Conservation (phyloP, 2,329 filamentous ascomycete species). For the Aspergillus sojae region DNA sequence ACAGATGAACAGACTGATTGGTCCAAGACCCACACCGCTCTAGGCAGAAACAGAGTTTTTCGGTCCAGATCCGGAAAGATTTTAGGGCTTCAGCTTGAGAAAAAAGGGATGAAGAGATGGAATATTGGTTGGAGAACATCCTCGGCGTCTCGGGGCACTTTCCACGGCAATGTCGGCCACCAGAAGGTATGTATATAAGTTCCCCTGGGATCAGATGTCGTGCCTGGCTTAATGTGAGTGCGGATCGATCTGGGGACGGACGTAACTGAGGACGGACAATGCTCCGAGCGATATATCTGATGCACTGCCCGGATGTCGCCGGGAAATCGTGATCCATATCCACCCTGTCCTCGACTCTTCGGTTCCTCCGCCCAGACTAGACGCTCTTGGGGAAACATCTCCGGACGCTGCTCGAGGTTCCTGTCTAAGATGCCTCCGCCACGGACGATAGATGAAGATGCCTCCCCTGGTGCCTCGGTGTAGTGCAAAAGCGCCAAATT, state of each 20-base stretch:
- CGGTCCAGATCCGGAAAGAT: neutral
- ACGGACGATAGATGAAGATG: neutral
- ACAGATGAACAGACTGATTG: neutral
- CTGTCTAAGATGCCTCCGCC: neutral
- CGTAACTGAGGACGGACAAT: neutral
- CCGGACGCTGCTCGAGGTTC: slow-evolving; percentile 15
- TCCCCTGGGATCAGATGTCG: neutral
- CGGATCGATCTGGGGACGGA: neutral
- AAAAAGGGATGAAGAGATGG: neutral
- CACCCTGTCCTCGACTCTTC: neutral
- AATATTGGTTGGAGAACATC: neutral
- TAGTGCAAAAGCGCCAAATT: neutral
- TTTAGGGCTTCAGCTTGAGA: neutral
- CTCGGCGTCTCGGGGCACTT: neutral
- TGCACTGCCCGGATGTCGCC: neutral
- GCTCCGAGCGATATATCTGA: neutral
- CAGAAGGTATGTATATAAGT: neutral
- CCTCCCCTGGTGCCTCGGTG: neutral
- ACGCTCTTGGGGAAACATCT: slow-evolving; percentile 27
- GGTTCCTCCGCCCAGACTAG: slow-evolving; percentile 6
- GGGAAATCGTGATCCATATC: neutral
- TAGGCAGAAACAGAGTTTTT: slow-evolving; percentile 1
- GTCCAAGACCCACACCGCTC: neutral
- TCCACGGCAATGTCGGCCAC: neutral
- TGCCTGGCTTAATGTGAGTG: neutral